Conservation (phyloP, 805 yeast species). For the Kluyveromyces siamensis region DNA sequence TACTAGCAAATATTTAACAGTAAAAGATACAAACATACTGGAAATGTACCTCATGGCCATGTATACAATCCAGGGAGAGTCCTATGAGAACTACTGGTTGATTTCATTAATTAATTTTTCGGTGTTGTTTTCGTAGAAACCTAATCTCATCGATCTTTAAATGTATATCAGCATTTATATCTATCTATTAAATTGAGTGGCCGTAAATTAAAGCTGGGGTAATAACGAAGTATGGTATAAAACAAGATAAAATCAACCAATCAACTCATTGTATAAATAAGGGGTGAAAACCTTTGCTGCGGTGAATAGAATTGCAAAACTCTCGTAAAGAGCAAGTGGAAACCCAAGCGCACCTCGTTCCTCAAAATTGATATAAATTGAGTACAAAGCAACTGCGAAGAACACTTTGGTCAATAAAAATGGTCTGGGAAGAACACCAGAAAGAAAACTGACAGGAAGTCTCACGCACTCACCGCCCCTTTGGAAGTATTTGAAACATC, state of each 20-base stretch:
- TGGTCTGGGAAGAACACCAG: constrained; percentile 77
- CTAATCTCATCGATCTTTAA: too few species aligned
- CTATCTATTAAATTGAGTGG: too few species aligned
- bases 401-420: constrained; percentile 71
- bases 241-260: constrained; percentile 15
- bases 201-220: too few species aligned
- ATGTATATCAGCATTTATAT: too few species aligned
- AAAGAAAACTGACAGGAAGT: constrained; percentile 74
- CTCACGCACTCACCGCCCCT: constrained; percentile 73
- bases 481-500: constrained; percentile 81
- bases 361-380: constrained; percentile 59
- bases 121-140: too few species aligned
- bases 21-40: not conserved
- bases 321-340: constrained; percentile 65
- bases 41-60: not conserved
- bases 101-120: too few species aligned
- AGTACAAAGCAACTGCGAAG: constrained; percentile 81
- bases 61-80: too few species aligned
- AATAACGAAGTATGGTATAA: too few species aligned
- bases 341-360: constrained; percentile 57
- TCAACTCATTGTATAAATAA: constrained; percentile 47
- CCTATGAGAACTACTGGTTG: too few species aligned
- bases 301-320: constrained; percentile 56
- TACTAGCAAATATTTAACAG: not conserved
- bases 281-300: constrained; percentile 80